Evolutionary conservation across 352 stramenopile species (phyloP), one percentile per base, ranked within the genome.

Genomic region (Globisporangium paddicum): DNA sequence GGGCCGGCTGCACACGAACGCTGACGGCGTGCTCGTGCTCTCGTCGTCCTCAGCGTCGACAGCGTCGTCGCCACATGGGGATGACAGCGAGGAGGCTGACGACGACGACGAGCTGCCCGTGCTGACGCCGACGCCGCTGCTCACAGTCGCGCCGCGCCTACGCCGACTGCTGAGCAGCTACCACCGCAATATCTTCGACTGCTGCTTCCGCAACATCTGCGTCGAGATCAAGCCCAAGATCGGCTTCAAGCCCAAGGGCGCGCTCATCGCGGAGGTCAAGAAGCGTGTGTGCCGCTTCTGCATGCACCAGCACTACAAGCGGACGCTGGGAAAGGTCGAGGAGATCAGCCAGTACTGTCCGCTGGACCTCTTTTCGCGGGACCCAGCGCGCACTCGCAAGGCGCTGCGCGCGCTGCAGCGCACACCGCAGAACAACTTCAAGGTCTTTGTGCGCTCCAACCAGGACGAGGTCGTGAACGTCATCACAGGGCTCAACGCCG

Each of bases 381-480:
- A 95, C 55, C 58, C 66, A 0, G 58, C 60, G 9, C 73, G 84
- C 42, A 89, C 92, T 34, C 70, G 72, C 19, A 60, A 70, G 21
- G 83, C 87, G 0, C 60, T 96, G 14, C 64, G 79, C 6, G 77
- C 76, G 0, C 67, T 96, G 42, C 76, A 90, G 50, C 71, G 77
- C 32, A 95, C 85, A 7, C 87, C 87, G n/a, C 87, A 95, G 64
- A 96, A 96, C 72, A 95, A 96, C 50, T 92, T 95, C 55, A 90
- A 92, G 63, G 73, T 95, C 18, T 95, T 96, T 71, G 81, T 95
- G 47, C 81, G 85, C 28, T 91, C 82, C 14, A 82, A 79, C 46
- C 63, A 92, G 48, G 82, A 89, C 54, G 78, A 87, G 37, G 82
- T 90, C 0, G 79, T 92, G 50, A 87, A 92, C 64, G 76, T 88